Percentiles rank a stretch among this genome's conserved stretches.
Evolutionary conservation across 164 flowering plant species (phyloP).

Genomic region (Kingdonia uniflora): DNA sequence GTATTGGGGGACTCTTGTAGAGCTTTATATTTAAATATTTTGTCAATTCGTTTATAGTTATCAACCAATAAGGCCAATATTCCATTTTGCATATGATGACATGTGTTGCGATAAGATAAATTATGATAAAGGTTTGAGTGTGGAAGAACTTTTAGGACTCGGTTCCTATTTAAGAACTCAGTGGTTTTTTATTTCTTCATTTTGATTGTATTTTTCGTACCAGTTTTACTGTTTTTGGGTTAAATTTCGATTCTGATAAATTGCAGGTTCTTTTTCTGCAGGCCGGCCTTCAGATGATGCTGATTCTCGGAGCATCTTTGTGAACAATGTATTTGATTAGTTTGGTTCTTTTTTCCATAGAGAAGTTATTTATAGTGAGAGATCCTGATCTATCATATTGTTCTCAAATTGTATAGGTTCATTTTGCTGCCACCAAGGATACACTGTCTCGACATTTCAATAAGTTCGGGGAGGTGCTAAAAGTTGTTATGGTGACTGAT

Average conservation of each 20-base stretch:
- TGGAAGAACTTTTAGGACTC: too few relatives aligned
- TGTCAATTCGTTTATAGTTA: too few relatives aligned
- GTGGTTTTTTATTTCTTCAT: too few relatives aligned
- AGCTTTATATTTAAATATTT: too few relatives aligned
- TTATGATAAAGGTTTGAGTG: background rate
- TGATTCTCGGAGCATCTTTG: conserved; percentile 76
- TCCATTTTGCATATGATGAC: too few relatives aligned
- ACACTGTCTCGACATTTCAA: conserved; percentile 83
- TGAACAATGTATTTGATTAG: conserved; percentile 60
- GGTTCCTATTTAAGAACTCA: too few relatives aligned
- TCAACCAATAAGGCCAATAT: too few relatives aligned
- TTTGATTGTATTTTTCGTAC: background rate
- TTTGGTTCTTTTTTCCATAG: background rate
- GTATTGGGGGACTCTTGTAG: too few relatives aligned
- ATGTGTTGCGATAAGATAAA: too few relatives aligned
- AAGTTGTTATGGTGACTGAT: conserved; percentile 74
- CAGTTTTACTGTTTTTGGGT: background rate
- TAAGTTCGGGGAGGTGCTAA: conserved; percentile 86
- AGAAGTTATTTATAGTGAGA: too few relatives aligned
- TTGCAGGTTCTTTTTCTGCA: conserved; percentile 45
- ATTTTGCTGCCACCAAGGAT: conserved; percentile 95
- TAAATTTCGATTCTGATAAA: conserved; percentile 3
- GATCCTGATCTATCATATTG: background rate
- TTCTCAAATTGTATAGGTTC: conserved; percentile 46
- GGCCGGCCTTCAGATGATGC: conserved; percentile 65